A percentile compares a stretch with the other conserved stretches of the same genome.
Conservation (phyloP, 2,329 filamentous ascomycete species). For the Aspergillus fumigatus region DNA sequence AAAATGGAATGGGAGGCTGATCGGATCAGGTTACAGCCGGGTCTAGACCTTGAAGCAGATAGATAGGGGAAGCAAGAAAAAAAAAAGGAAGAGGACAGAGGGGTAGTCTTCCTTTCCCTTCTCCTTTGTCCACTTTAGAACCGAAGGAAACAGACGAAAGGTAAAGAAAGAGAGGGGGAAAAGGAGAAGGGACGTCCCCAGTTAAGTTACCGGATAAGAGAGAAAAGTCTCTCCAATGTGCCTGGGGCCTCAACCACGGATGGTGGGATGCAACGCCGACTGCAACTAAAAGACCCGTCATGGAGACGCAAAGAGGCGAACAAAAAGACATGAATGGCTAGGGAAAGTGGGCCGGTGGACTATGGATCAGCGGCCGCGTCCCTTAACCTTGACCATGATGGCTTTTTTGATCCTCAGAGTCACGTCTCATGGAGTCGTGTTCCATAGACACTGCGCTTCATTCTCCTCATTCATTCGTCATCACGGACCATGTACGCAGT, state of each 20-base stretch:
- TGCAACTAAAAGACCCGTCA: not conserved
- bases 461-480: no score
- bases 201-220: constrained; percentile 9
- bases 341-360: not conserved
- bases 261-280: not conserved
- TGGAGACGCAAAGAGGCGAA: not conserved
- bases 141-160: not conserved
- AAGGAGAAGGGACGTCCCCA: constrained; percentile 1
- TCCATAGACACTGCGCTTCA: no score
- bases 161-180: not conserved
- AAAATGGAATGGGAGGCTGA: not conserved
- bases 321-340: not conserved
- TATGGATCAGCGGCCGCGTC: no score
- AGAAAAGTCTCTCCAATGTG: not conserved
- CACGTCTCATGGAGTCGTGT: no score
- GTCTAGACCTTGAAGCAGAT: not conserved
- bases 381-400: no score
- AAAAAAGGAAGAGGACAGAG: not conserved
- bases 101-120: not conserved
- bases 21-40: not conserved
- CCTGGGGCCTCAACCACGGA: not conserved
- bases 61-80: constrained; percentile 1
- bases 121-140: no score
- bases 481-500: no score
- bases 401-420: no score